Base-by-base conservation (phyloP, 2,329 filamentous ascomycete species). In the Penicillium fuscoglaucum region DNA sequence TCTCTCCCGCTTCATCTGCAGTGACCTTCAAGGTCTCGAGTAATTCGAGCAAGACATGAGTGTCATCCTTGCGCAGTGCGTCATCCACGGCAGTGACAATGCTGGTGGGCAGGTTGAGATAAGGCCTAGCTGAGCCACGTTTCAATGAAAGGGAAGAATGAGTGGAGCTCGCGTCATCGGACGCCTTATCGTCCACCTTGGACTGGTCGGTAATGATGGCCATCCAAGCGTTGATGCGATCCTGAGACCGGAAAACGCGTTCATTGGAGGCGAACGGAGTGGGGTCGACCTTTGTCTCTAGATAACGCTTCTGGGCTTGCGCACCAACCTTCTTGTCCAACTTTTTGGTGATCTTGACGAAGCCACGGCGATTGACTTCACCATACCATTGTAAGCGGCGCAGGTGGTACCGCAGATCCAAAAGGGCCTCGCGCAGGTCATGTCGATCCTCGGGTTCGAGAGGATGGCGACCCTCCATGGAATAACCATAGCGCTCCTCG, bases 281-380 rank as follows among this genome's bases (percentile, higher is more conserved):
- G 2, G 90, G 88, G 66, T 96, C 91, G 57, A 99, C 93, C 78
- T 96, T 96, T 47, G 91, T 91, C 41, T 90, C 87, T 59, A 99
- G 83, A 71, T 98, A 99, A 58, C 87, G 86, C 72, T 90, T 87
- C 78, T 97, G 93, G 0, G 90, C 88, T 51, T 87, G 84, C 4
- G 87, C 85, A 46, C 85, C 83, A 3, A 97, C 85, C 78, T 96
- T 97, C 79, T 99, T 99, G 78, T 99, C 95, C 46, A 97, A 81
- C 78, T 99, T 99, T 81, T 99, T 99, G 52, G 95, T 96, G 75
- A 99, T 99, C 79, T 99, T 99, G 74, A 96, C 86, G 70, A 99
- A 99, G 2, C 95, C 95, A 63, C 91, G 84, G 52, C 93, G 86
- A 75, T 99, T 99, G 70, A 98, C 93, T 77, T 98, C 93, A 50